Evolutionary conservation across 1,139 yeast species (phyloP).

Genomic region (Hyphopichia khmerensis): DNA sequence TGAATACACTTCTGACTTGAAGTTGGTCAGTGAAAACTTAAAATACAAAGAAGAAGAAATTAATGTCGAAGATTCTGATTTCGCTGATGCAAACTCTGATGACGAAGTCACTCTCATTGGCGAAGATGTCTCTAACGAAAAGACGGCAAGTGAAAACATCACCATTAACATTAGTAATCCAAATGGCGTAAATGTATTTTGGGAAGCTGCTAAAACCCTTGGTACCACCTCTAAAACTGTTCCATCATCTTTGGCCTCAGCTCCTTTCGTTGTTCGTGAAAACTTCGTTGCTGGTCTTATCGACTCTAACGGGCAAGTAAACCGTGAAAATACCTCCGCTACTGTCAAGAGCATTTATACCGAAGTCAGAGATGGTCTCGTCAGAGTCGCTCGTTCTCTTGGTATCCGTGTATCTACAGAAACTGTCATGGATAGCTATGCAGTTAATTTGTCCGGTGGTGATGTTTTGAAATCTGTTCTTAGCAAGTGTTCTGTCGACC

Average conservation of each 20-base stretch:
- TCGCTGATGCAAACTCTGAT: neutral
- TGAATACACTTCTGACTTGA: slow-evolving; percentile 18
- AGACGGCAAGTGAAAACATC: slow-evolving; percentile 2
- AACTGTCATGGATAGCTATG: slow-evolving; percentile 9
- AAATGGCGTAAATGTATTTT: slow-evolving; percentile 5
- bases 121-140: slow-evolving; percentile 2
- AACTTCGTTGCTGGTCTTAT: slow-evolving; percentile 39
- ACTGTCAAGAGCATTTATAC: slow-evolving; percentile 26
- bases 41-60: too few relatives aligned
- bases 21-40: slow-evolving; percentile 7
- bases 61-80: slow-evolving; percentile 4
- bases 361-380: slow-evolving; percentile 28
- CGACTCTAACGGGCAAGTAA: slow-evolving; percentile 33
- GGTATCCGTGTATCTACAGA: slow-evolving; percentile 28
- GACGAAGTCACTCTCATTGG: slow-evolving; percentile 1
- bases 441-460: slow-evolving; percentile 14
- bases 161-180: slow-evolving; percentile 1
- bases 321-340: slow-evolving; percentile 15
- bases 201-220: slow-evolving; percentile 6
- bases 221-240: slow-evolving; percentile 9
- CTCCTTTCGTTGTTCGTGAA: slow-evolving; percentile 32
- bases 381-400: slow-evolving; percentile 35
- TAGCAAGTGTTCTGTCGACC: slow-evolving; percentile 15
- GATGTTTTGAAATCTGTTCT: slow-evolving; percentile 18
- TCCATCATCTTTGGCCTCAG: slow-evolving; percentile 16